Evolutionary conservation across 2,329 filamentous ascomycete species (phyloP).

Genomic region (Zarea fungicola): DNA sequence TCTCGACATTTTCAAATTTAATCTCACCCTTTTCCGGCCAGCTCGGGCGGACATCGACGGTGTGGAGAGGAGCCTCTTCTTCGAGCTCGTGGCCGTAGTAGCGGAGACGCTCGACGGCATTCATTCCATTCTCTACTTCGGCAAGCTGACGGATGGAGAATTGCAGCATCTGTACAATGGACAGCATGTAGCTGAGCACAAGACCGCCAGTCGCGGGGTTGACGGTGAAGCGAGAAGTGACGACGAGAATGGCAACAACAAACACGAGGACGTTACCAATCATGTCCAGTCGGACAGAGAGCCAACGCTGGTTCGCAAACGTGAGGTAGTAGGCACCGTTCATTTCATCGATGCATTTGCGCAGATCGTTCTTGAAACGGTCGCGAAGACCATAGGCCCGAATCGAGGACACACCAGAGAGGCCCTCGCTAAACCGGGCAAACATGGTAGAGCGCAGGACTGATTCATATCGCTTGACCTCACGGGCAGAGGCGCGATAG

Average conservation of each 20-base stretch:
- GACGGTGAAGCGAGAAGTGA: slow-evolving; percentile 83
- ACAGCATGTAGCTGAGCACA: slow-evolving; percentile 87
- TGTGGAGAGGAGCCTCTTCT: slow-evolving; percentile 80
- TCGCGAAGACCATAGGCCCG: slow-evolving; percentile 80
- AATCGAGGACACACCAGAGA: slow-evolving; percentile 79
- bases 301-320: slow-evolving; percentile 92
- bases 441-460: slow-evolving; percentile 84
- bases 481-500: slow-evolving; percentile 84
- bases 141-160: slow-evolving; percentile 91
- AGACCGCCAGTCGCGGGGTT: slow-evolving; percentile 79
- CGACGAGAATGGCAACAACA: slow-evolving; percentile 80
- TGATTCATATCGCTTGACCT: slow-evolving; percentile 91
- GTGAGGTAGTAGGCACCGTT: slow-evolving; percentile 91
- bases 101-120: slow-evolving; percentile 84
- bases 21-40: slow-evolving; percentile 91
- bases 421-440: slow-evolving; percentile 83
- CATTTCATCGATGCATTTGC: slow-evolving; percentile 79
- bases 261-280: slow-evolving; percentile 85
- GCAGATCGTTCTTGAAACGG: slow-evolving; percentile 66
- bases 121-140: slow-evolving; percentile 98
- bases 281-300: slow-evolving; percentile 76
- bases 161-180: slow-evolving; percentile 92
- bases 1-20: slow-evolving; percentile 66
- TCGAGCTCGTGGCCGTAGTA: slow-evolving; percentile 86
- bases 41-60: slow-evolving; percentile 61